Conservation (phyloP, 2,329 filamentous ascomycete species). For the Graphilbum sp. region DNA sequence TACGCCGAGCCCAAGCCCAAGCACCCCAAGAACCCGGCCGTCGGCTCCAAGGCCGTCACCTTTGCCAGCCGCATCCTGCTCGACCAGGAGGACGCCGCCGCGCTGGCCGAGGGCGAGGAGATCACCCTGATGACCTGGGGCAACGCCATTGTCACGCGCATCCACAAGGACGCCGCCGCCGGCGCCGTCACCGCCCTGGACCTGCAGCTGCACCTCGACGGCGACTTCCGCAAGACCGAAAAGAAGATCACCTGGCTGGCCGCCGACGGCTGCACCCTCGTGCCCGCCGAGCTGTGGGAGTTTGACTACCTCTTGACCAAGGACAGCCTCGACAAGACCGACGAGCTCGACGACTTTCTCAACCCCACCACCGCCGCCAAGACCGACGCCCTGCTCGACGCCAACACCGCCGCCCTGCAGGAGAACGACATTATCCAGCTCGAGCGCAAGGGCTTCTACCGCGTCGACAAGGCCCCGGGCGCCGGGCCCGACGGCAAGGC, state of each 20-base stretch:
- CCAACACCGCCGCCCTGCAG: conserved; percentile 62
- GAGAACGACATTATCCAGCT: conserved; percentile 89
- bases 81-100: conserved; percentile 73
- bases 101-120: conserved; percentile 72
- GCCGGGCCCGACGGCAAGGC: conserved; percentile 35
- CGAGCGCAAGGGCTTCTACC: conserved; percentile 82
- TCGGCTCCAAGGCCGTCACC: conserved; percentile 74
- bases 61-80: conserved; percentile 62
- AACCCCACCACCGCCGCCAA: conserved; percentile 60
- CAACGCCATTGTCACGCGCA: conserved; percentile 60
- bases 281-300: conserved; percentile 75
- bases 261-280: conserved; percentile 55
- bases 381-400: conserved; percentile 63
- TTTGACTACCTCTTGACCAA: conserved; percentile 94
- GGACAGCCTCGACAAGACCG: conserved; percentile 81
- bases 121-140: conserved; percentile 97
- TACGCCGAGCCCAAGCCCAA: conserved; percentile 63
- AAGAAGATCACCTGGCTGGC: conserved; percentile 97
- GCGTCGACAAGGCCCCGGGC: conserved; percentile 52
- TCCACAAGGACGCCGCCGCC: conserved; percentile 25
- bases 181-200: conserved; percentile 53
- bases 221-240: conserved; percentile 86
- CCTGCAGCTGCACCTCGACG: conserved; percentile 76
- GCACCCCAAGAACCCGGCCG: conserved; percentile 73
- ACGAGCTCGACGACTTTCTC: conserved; percentile 69